Base-by-base conservation (phyloP, 768 basidiomycete genomes). In the Mycena alexandri region DNA sequence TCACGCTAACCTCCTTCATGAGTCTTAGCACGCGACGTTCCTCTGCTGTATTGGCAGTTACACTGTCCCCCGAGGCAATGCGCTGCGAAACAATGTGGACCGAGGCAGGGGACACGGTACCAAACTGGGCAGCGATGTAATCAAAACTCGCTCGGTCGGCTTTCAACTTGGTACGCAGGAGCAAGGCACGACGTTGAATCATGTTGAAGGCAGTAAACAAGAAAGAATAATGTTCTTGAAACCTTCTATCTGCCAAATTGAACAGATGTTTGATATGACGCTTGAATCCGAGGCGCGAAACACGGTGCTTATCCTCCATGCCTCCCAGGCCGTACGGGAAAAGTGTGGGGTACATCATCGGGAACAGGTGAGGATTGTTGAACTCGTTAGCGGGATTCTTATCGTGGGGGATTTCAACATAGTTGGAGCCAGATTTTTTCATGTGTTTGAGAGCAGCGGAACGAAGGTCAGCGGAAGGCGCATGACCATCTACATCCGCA, bases 301-400 rank as follows among this genome's bases (percentile, higher is more conserved):
- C 63, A 33, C 64, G 66, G 8, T 21, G 14, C 52, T 63, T 63
- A 21, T 63, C 36, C n/a, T 74, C 65, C n/a, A 73, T 69, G 0
- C 73, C 70, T 1, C 73, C 73, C 11, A 53, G 3, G 1, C 70
- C 72, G 55, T 66, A 73, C n/a, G 73, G 73, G 57, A 66, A 73
- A 1, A 74, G 46, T 14, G 70, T 73, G 2, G 73, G 73, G 57
- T 71, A 73, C 8, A 73, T 48, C 70, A 70, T 42, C 1, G 64
- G 72, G 46, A 73, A 70, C 1, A 73, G 33, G 4, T 47, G 19
- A 7, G 58, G 46, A 59, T 72, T 64, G 11, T 43, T 13, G 25
- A 62, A 69, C 25, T 67, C 56, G 59, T 71, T 70, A 4, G 36
- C 69, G 9, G 70, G 70, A 14, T 42, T 8, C 10, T 5, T 7